Percentiles rank a stretch among this genome's conserved stretches.
phyloP scores from a whole-genome alignment of 2,329 filamentous ascomycete genomes.

The Phialocephala sp. region DNA sequence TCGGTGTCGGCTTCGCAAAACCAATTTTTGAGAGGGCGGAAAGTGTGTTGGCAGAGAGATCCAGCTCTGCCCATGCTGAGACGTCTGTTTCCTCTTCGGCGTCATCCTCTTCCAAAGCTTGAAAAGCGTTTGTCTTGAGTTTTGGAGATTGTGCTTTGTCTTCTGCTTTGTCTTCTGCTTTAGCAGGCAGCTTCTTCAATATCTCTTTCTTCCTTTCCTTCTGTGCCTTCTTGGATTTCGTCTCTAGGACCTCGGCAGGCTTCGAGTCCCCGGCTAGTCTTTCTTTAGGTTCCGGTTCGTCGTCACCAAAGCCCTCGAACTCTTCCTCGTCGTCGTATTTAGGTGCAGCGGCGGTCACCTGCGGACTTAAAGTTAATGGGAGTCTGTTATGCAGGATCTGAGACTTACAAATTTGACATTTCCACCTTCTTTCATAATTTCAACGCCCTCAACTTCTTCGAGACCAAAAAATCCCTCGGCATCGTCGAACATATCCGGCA shows the following conservation, averaged over 20 bases:
- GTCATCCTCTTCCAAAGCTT: conserved; percentile 56
- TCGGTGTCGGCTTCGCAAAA: conserved; percentile 80
- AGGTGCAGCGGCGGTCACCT: conserved; percentile 38
- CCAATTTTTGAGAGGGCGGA: conserved; percentile 78
- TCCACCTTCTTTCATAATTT: conserved; percentile 73
- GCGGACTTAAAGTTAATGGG: conserved; percentile 7
- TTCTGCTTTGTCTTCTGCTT: conserved; percentile 38
- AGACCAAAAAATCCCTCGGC: conserved; percentile 93
- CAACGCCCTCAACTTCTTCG: conserved; percentile 90
- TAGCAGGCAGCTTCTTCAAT: conserved; percentile 38
- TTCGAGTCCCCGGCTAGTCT: conserved; percentile 33
- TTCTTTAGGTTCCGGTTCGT: conserved; percentile 42
- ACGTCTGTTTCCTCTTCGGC: conserved; percentile 71
- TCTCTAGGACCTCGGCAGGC: not conserved
- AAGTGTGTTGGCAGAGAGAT: conserved; percentile 74
- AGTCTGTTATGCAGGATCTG: not conserved
- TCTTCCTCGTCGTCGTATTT: conserved; percentile 55
- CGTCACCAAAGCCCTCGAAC: conserved; percentile 70
- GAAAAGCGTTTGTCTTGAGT: conserved; percentile 37
- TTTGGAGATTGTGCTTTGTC: conserved; percentile 42
- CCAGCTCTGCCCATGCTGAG: conserved; percentile 77
- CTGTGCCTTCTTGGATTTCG: conserved; percentile 36
- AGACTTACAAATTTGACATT: conserved; percentile 60
- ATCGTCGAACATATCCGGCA: conserved; percentile 82
- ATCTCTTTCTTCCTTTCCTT: conserved; percentile 40